A percentile compares a stretch with the other conserved stretches of the same genome.
Conservation (phyloP, 2,329 filamentous ascomycete genomes). For the Paraphaeosphaeria minitans region DNA sequence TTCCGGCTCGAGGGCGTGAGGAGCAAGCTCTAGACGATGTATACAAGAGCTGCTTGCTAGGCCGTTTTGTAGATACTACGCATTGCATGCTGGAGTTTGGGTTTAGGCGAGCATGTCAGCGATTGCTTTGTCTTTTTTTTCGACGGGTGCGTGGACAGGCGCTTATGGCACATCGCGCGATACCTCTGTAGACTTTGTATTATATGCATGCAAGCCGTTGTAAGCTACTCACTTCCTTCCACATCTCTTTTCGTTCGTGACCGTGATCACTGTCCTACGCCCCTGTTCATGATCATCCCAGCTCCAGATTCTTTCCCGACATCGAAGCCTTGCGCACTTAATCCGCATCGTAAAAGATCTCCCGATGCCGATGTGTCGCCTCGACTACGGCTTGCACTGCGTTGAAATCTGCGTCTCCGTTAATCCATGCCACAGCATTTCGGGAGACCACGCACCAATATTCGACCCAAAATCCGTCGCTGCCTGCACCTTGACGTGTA, state of each 20-base stretch:
- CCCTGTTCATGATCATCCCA: background rate
- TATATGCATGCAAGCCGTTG: background rate
- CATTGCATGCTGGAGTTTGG: background rate
- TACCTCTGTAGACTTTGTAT: background rate
- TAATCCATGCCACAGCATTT: no score
- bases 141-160: background rate
- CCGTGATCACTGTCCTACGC: background rate
- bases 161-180: slow-evolving; percentile 1
- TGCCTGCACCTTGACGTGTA: slow-evolving; percentile 72
- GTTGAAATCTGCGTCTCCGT: slow-evolving; percentile 66
- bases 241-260: background rate
- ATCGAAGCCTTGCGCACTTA: slow-evolving; percentile 11
- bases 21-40: slow-evolving; percentile 68
- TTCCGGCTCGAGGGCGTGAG: slow-evolving; percentile 90
- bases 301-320: no score
- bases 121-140: background rate
- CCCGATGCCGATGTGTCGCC: slow-evolving; percentile 78
- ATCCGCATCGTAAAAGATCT: slow-evolving; percentile 73
- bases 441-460: slow-evolving; percentile 64
- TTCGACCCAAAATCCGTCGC: slow-evolving; percentile 70
- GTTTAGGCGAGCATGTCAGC: background rate
- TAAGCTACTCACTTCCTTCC: background rate
- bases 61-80: background rate
- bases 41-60: background rate
- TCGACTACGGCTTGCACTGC: slow-evolving; percentile 82